These are phyloP conservation scores for Talaromyces ruber DNA, from an alignment of 495 filamentous ascomycete genomes.

Conservation along the genomic window DNA sequence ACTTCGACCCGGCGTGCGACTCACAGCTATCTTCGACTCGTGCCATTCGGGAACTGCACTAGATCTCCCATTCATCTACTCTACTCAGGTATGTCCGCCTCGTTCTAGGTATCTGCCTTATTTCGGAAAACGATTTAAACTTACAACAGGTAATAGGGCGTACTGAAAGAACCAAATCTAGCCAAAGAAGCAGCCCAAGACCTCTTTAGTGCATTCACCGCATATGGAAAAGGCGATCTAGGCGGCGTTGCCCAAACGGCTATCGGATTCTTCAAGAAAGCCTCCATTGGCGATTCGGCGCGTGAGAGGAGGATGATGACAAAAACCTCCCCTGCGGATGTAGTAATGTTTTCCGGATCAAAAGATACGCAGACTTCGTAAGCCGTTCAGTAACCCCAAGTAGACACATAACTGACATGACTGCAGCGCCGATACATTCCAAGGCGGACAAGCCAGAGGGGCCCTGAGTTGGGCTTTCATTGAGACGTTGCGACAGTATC, in stretches of 20 bases:
- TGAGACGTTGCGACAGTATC: slow-evolving; percentile 87
- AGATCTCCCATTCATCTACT: slow-evolving; percentile 96
- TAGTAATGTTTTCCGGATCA: slow-evolving; percentile 95
- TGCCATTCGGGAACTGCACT: slow-evolving; percentile 96
- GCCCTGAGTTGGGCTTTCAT: slow-evolving; percentile 99
- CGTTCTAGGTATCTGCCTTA: background rate
- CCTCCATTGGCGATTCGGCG: slow-evolving; percentile 72
- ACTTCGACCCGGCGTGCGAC: slow-evolving; percentile 71
- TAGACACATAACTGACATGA: slow-evolving; percentile 10
- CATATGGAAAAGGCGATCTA: slow-evolving; percentile 86
- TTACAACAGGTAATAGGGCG: slow-evolving; percentile 47
- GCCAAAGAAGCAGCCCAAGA: slow-evolving; percentile 97
- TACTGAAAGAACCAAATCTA: slow-evolving; percentile 96
- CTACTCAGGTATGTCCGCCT: slow-evolving; percentile 38
- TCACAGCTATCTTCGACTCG: slow-evolving; percentile 99
- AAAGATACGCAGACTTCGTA: slow-evolving; percentile 88
- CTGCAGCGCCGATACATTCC: slow-evolving; percentile 48
- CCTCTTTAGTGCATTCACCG: slow-evolving; percentile 77
- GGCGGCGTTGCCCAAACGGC: slow-evolving; percentile 72
- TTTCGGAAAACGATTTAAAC: background rate
- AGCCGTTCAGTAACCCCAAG: slow-evolving; percentile 36
- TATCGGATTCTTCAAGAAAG: slow-evolving; percentile 89
- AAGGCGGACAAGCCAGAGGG: slow-evolving; percentile 76
- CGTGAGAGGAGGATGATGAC: slow-evolving; percentile 74
- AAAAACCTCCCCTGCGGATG: slow-evolving; percentile 91